These are phyloP conservation scores for Solanum medicagineum DNA, from an alignment of 257 asterid genomes.

Conservation along the genomic window DNA sequence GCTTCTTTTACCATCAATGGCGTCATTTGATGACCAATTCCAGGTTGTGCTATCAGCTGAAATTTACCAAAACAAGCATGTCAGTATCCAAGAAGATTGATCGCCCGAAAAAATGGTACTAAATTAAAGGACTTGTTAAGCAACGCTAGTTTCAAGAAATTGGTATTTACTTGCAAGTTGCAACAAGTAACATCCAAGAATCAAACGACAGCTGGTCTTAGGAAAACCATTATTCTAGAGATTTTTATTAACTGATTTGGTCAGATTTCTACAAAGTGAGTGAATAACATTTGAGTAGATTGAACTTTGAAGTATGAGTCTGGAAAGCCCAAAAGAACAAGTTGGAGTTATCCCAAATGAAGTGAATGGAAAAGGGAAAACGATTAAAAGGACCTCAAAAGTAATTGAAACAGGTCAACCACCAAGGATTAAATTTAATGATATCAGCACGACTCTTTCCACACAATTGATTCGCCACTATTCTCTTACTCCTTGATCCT, in stretches of 20 bases:
- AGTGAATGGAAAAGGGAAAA: neutral
- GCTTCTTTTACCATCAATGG: constrained; percentile 72
- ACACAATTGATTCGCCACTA: neutral
- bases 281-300: neutral
- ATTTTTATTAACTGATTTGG: neutral
- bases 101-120: neutral
- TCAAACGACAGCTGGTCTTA: neutral
- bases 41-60: constrained; percentile 56
- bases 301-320: neutral
- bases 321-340: neutral
- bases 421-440: neutral
- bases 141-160: neutral
- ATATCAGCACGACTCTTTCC: neutral
- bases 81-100: neutral
- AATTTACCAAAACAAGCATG: neutral
- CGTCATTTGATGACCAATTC: constrained; percentile 70
- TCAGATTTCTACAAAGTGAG: neutral
- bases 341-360: neutral
- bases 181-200: neutral
- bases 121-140: neutral
- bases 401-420: neutral
- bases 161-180: neutral
- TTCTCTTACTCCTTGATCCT: neutral
- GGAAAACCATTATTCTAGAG: neutral
- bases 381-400: neutral